Conservation (phyloP, 495 filamentous ascomycete species). For the Apiosordaria backusii region DNA sequence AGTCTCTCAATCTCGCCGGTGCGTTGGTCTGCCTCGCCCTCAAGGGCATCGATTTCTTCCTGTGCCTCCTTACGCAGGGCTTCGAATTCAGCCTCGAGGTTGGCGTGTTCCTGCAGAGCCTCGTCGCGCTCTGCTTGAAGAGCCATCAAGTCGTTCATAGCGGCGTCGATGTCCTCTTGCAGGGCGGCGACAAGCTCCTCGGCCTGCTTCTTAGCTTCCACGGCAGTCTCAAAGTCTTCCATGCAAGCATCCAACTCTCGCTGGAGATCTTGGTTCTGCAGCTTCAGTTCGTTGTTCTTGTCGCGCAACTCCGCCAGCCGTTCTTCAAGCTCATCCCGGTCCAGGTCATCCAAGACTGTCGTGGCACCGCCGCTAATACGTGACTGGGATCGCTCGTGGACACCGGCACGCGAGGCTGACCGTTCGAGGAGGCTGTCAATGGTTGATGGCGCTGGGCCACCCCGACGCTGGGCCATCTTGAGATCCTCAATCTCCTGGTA, state of each 20-base stretch:
- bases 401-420: slow-evolving; percentile 78
- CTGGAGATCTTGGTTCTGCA: slow-evolving; percentile 78
- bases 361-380: slow-evolving; percentile 60
- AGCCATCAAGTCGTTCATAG: slow-evolving; percentile 74
- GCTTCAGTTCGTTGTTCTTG: slow-evolving; percentile 74
- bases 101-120: slow-evolving; percentile 69
- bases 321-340: slow-evolving; percentile 82
- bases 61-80: slow-evolving; percentile 75
- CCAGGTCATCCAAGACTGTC: slow-evolving; percentile 68
- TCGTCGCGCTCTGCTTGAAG: slow-evolving; percentile 86
- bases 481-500: slow-evolving; percentile 97
- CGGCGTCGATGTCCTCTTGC: slow-evolving; percentile 72
- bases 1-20: slow-evolving; percentile 68
- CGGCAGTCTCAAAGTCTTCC: slow-evolving; percentile 61
- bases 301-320: slow-evolving; percentile 81
- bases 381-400: slow-evolving; percentile 61
- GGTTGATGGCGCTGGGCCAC: slow-evolving; percentile 56
- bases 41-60: slow-evolving; percentile 79
- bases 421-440: slow-evolving; percentile 91
- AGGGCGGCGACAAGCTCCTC: slow-evolving; percentile 58
- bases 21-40: slow-evolving; percentile 70
- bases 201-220: slow-evolving; percentile 55
- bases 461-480: slow-evolving; percentile 76
- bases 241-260: slow-evolving; percentile 65
- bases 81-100: slow-evolving; percentile 76